Evolutionary conservation across 2,329 filamentous ascomycete species (phyloP).

Genomic region (Aschersonia sp.): DNA sequence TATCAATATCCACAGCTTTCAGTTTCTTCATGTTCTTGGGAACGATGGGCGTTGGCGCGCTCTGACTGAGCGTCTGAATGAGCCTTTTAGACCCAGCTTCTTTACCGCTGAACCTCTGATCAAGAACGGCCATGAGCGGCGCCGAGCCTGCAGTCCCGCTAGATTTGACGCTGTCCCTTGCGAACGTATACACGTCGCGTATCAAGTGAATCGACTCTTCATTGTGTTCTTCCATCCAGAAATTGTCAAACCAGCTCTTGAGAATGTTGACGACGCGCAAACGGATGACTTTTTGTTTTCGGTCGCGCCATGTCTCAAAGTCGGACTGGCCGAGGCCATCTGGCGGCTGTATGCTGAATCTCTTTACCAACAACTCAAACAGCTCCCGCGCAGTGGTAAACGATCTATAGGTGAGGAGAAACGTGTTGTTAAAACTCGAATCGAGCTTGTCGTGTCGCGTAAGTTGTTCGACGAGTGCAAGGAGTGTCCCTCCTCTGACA

Average conservation of each 20-base stretch:
- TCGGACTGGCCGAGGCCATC: constrained; percentile 62
- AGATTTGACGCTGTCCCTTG: constrained; percentile 79
- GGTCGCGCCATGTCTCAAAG: constrained; percentile 77
- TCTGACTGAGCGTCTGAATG: constrained; percentile 71
- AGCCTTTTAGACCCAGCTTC: constrained; percentile 76
- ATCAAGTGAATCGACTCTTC: constrained; percentile 76
- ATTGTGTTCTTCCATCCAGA: constrained; percentile 94
- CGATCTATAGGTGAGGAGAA: constrained; percentile 89
- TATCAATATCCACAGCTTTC: constrained; percentile 95
- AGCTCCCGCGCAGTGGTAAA: constrained; percentile 85
- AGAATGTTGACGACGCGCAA: constrained; percentile 96
- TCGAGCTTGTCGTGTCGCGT: constrained; percentile 94
- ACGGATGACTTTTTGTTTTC: constrained; percentile 89
- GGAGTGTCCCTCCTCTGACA: constrained; percentile 78
- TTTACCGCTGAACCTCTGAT: constrained; percentile 78
- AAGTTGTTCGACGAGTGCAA: constrained; percentile 84
- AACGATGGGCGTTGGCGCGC: constrained; percentile 76
- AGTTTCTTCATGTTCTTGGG: constrained; percentile 99
- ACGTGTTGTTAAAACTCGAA: constrained; percentile 92
- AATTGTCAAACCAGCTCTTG: constrained; percentile 96
- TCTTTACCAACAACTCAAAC: constrained; percentile 81
- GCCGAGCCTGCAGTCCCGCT: constrained; percentile 84
- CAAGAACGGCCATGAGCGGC: constrained; percentile 72
- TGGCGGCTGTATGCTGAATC: constrained; percentile 86
- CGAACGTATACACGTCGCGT: constrained; percentile 79